Conservation (phyloP, 495 filamentous ascomycete genomes). For the Xylaria acuta region DNA sequence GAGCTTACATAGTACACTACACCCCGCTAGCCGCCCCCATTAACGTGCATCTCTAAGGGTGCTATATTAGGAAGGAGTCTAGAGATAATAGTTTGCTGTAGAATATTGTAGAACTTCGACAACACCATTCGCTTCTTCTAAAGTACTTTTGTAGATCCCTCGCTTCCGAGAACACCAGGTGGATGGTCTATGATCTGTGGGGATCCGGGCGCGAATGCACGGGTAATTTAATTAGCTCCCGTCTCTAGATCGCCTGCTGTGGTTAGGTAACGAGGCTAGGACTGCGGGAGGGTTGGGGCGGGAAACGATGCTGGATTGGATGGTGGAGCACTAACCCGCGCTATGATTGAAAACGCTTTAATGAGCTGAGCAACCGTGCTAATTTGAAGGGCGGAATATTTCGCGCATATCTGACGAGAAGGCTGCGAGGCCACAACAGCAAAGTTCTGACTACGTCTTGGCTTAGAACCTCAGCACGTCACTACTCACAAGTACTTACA, state of each 20-base stretch:
- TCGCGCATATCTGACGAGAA: not conserved
- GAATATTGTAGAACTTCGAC: not conserved
- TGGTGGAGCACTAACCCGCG: not conserved
- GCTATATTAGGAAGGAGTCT: not conserved
- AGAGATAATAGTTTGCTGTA: not conserved
- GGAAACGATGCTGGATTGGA: not conserved
- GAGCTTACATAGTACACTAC: constrained; percentile 9
- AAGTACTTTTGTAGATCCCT: constrained; percentile 5
- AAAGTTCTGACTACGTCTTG: not conserved
- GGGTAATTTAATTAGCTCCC: not conserved
- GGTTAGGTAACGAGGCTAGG: not conserved
- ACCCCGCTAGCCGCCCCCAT: not conserved
- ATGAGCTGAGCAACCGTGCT: not conserved
- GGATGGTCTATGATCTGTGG: not conserved
- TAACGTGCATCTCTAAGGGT: not conserved
- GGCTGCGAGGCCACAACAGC: not conserved
- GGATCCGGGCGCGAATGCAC: not conserved
- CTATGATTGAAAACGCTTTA: not conserved
- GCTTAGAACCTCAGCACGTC: not conserved
- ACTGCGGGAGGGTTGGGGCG: not conserved
- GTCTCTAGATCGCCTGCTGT: not conserved
- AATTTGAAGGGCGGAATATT: not conserved
- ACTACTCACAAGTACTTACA: not conserved
- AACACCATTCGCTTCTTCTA: not conserved
- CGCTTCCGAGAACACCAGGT: not conserved